phyloP scores from a whole-genome alignment of 2,329 filamentous ascomycete species.

The Penicillium sp. region DNA sequence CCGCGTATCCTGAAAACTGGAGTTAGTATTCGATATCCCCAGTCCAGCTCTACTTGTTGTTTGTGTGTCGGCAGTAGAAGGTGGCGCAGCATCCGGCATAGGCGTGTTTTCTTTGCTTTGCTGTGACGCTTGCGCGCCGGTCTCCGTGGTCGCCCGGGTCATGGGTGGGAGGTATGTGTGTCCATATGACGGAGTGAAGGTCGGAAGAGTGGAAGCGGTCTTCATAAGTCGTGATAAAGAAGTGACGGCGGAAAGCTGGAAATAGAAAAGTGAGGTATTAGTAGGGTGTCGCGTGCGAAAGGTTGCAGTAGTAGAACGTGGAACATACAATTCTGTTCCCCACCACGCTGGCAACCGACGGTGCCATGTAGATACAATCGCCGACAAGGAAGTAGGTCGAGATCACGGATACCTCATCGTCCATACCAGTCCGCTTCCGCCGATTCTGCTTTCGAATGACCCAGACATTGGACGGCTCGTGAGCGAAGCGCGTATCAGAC shows the following conservation, averaged over 20 bases:
- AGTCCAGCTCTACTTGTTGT: constrained; percentile 25
- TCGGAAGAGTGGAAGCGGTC: constrained; percentile 53
- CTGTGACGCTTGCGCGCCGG: constrained; percentile 36
- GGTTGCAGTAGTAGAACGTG: neutral
- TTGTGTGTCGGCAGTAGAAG: constrained; percentile 24
- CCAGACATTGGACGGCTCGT: constrained; percentile 56
- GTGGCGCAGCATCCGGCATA: constrained; percentile 36
- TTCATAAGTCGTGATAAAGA: constrained; percentile 58
- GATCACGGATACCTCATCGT: constrained; percentile 54
- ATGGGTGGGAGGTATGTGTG: constrained; percentile 59
- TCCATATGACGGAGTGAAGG: constrained; percentile 59
- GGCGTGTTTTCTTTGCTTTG: constrained; percentile 52
- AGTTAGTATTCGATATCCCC: constrained; percentile 23
- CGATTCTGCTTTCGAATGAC: constrained; percentile 61
- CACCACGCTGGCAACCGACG: constrained; percentile 59
- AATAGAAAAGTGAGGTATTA: constrained; percentile 4
- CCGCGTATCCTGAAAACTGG: constrained; percentile 37
- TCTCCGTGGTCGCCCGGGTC: constrained; percentile 36
- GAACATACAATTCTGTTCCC: constrained; percentile 51
- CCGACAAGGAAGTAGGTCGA: constrained; percentile 63
- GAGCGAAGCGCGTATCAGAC: constrained; percentile 39
- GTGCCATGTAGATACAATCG: constrained; percentile 62
- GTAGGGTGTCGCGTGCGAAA: neutral
- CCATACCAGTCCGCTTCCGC: constrained; percentile 42
- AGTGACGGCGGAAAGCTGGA: constrained; percentile 56